Conservation (phyloP, 2,329 filamentous ascomycete genomes). For the Fragosphaeria purpurea region DNA sequence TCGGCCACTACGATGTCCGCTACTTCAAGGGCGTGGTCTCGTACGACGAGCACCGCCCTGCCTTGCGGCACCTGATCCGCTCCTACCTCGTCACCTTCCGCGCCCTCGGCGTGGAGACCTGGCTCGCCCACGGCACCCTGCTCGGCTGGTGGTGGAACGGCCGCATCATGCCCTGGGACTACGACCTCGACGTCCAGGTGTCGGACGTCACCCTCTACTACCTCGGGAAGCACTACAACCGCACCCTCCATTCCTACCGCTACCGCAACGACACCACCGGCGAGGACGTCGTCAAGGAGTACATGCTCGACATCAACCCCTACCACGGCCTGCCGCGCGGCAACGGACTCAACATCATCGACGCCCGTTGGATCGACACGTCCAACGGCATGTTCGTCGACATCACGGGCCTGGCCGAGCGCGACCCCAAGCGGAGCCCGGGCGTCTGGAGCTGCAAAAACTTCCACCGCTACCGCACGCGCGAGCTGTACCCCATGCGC, state of each 20-base stretch:
- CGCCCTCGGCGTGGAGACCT: constrained; percentile 61
- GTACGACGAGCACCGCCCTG: constrained; percentile 56
- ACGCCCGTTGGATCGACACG: constrained; percentile 73
- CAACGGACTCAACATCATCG: constrained; percentile 69
- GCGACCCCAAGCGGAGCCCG: constrained; percentile 46
- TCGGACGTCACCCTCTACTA: constrained; percentile 54
- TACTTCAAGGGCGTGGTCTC: constrained; percentile 55
- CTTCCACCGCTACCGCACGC: constrained; percentile 57
- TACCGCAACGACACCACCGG: constrained; percentile 32
- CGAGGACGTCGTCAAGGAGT: constrained; percentile 35
- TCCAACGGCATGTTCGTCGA: constrained; percentile 72
- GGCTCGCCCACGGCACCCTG: constrained; percentile 77
- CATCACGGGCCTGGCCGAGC: constrained; percentile 66
- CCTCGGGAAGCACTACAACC: constrained; percentile 58
- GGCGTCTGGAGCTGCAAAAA: constrained; percentile 75
- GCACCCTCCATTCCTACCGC: constrained; percentile 51
- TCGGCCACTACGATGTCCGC: constrained; percentile 65
- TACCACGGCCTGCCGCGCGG: constrained; percentile 52
- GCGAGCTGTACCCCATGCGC: constrained; percentile 69
- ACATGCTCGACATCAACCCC: constrained; percentile 70
- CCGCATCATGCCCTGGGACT: constrained; percentile 72
- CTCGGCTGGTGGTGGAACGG: constrained; percentile 87
- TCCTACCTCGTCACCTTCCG: constrained; percentile 62
- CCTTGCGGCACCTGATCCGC: constrained; percentile 59
- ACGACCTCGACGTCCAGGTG: constrained; percentile 75